Evolutionary conservation across 805 yeast genomes (phyloP), one percentile per base, ranked within the genome.

Genomic region (Wickerhamomyces sydowiorum): DNA sequence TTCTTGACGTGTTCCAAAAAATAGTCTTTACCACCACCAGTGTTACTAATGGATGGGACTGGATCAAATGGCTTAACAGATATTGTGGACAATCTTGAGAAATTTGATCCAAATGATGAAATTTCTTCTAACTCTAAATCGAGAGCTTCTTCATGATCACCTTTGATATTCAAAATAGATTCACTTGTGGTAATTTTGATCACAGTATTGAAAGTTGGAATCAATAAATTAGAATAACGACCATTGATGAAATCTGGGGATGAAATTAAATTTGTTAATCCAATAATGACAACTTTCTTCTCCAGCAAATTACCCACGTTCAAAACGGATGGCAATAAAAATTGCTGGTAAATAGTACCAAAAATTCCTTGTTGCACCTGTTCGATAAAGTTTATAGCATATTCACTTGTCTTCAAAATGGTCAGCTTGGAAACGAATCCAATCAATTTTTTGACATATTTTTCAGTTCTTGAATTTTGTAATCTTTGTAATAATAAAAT

Each of bases 101-200:
- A 93, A 40, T 82, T 78, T 0, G 96, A 82, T 2, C 98, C 98
- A 63, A 90, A 93, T 2, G 93, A 70, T 0, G 89, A 64, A 38
- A 82, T 73, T 47, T 89, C 96, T 40, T 84, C 89, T 24, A 75
- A 53, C 49, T 82, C 83, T 32, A 67, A 60, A 4, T 64, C 67
- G 2, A 64, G 70, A 36, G 68, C 47, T 38, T 62, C 67, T 32
- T 70, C 66, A n/a, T 54, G 52, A 17, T 61, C 67, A 31, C 61
- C 44, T 36, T 62, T 61, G 21, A 51, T 47, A 18, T 49, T 46
- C 10, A 60, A 64, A 36, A 69, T 63, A 32, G 74, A 62, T 37
- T 66, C 66, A 5, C 66, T 61, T 7, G 62, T 48, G 6, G 62
- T 46, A 5, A 70, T 54, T 33, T 64, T 63, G 3, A 78, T 57